Evolutionary conservation across 2,329 filamentous ascomycete genomes (phyloP).

Genomic region (Neocatenulostroma microsporum): DNA sequence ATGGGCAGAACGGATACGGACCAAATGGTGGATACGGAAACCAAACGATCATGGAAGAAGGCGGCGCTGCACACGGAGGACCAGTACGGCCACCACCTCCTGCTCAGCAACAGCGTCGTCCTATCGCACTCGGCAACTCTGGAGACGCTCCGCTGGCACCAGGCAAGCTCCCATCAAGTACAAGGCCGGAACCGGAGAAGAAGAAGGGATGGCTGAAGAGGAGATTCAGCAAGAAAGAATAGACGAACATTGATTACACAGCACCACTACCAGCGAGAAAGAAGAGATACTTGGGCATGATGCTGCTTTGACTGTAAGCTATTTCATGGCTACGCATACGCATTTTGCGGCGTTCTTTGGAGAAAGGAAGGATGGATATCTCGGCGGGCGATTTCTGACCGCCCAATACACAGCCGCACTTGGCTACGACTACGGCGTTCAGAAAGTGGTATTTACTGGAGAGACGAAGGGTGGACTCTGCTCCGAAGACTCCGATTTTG

Average conservation of each 20-base stretch:
- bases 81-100: slow-evolving; percentile 5
- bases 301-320: too few species aligned
- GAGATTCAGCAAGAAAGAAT: slow-evolving; percentile 62
- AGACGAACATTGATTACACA: too few species aligned
- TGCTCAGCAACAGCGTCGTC: slow-evolving; percentile 14
- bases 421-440: slow-evolving; percentile 4
- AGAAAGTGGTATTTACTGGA: too few species aligned
- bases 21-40: slow-evolving; percentile 28
- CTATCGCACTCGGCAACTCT: slow-evolving; percentile 23
- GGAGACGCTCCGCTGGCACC: slow-evolving; percentile 9
- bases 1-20: slow-evolving; percentile 19
- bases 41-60: slow-evolving; percentile 11
- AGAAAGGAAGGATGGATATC: too few species aligned
- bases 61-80: slow-evolving; percentile 12
- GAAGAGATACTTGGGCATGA: too few species aligned
- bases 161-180: slow-evolving; percentile 18
- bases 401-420: too few species aligned
- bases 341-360: too few species aligned
- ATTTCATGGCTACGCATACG: too few species aligned
- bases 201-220: slow-evolving; percentile 84
- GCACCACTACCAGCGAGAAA: too few species aligned
- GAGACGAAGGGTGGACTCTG: too few species aligned
- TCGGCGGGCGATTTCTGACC: too few species aligned
- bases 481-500: too few species aligned
- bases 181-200: slow-evolving; percentile 51